Evolutionary conservation across 139 green algal species (phyloP).

Genomic region (Chlorella sp.): DNA sequence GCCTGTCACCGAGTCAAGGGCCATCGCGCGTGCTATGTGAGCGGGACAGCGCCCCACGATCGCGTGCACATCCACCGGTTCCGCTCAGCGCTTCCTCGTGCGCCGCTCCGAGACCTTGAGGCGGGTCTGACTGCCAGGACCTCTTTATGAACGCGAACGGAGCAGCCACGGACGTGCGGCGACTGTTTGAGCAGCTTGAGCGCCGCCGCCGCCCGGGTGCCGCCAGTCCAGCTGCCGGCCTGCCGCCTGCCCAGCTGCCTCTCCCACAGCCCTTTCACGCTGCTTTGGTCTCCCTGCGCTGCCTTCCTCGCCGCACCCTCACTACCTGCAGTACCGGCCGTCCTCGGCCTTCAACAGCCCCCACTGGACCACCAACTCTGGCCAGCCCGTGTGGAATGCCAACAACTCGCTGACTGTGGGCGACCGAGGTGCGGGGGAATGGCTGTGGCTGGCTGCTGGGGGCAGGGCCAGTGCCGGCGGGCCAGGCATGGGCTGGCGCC

Average conservation of each 20-base stretch:
- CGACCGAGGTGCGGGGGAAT: slow-evolving; percentile 47
- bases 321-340: slow-evolving; percentile 48
- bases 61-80: background rate
- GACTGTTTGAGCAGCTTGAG: too few species aligned
- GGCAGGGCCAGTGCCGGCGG: background rate
- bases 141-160: too few species aligned
- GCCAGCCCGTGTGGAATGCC: slow-evolving; percentile 86
- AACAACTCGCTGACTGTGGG: slow-evolving; percentile 89
- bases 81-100: too few species aligned
- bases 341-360: slow-evolving; percentile 55
- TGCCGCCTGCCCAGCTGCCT: background rate
- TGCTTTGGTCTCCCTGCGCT: background rate
- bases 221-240: background rate
- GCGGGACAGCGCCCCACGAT: background rate
- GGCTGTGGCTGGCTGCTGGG: background rate
- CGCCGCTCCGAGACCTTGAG: too few species aligned
- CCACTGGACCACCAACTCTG: slow-evolving; percentile 94
- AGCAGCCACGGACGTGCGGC: too few species aligned
- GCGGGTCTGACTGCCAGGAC: too few species aligned
- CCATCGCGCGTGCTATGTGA: background rate
- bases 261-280: background rate
- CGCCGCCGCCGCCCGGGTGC: background rate
- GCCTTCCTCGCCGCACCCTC: background rate
- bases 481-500: too few species aligned
- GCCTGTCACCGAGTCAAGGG: too few species aligned